A percentile compares a stretch with the other conserved stretches of the same genome.
These are phyloP conservation scores for Calcarisporium arbuscula DNA, from an alignment of 2,329 filamentous ascomycete genomes.

Conservation along the genomic window DNA sequence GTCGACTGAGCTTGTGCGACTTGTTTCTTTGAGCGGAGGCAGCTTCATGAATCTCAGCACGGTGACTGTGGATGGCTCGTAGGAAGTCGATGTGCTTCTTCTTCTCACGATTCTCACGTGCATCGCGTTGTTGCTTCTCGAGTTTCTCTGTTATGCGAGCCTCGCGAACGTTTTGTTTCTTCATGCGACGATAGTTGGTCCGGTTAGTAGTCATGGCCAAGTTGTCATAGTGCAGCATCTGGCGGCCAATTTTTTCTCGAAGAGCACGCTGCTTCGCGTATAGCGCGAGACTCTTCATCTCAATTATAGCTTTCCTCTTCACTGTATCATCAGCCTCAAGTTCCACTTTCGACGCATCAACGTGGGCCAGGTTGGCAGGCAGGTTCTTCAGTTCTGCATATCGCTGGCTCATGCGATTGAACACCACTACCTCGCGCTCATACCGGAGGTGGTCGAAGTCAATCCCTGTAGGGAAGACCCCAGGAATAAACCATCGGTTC, in stretches of 20 bases:
- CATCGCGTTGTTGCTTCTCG: constrained; percentile 97
- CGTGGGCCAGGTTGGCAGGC: constrained; percentile 78
- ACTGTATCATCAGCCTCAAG: constrained; percentile 70
- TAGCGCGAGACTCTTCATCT: constrained; percentile 87
- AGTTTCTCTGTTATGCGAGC: constrained; percentile 97
- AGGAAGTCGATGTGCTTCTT: constrained; percentile 95
- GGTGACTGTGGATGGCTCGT: constrained; percentile 76
- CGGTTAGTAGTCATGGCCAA: constrained; percentile 96
- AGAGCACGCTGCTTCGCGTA: constrained; percentile 82
- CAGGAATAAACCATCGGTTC: constrained; percentile 75
- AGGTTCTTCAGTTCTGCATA: constrained; percentile 78
- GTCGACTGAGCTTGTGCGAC: constrained; percentile 76
- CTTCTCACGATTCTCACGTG: constrained; percentile 92
- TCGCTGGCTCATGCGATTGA: constrained; percentile 82
- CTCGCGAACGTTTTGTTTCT: constrained; percentile 94
- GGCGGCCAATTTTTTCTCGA: constrained; percentile 78
- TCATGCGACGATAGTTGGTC: constrained; percentile 82
- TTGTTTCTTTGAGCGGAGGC: constrained; percentile 64
- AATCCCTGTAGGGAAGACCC: constrained; percentile 81
- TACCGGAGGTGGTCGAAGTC: constrained; percentile 81
- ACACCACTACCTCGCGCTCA: constrained; percentile 80
- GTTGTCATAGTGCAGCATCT: constrained; percentile 94
- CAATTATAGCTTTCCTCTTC: constrained; percentile 86
- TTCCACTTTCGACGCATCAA: constrained; percentile 68
- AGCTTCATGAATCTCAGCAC: constrained; percentile 66